Evolutionary conservation across 2,329 filamentous ascomycete genomes (phyloP), one percentile per base, ranked within the genome.

Genomic region (Ascochyta pisi): DNA sequence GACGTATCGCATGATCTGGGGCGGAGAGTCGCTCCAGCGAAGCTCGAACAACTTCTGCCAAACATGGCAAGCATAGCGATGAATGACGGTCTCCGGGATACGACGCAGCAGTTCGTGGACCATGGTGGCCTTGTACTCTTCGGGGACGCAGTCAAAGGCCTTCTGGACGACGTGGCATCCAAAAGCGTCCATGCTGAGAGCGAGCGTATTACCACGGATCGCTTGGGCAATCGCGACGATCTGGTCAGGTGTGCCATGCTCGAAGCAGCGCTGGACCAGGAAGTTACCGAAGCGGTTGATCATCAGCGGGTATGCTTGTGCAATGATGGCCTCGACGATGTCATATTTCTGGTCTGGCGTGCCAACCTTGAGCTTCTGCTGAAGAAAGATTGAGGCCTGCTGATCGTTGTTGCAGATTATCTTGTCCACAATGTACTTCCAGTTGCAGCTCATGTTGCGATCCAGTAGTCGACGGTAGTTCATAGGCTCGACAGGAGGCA

Each of bases 11-110:
- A 99, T 99, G 78, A 99, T 96, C 77, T 97, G 93, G 23, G 95
- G 95, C 38, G 95, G 95, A 35, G 92, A 91, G 68, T 93, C 90
- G 61, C 88, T 92, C 95, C 95, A 99, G 70, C 95, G 89, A 66
- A 99, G 86, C 77, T 99, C 95, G 75, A 99, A 99, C 26, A 99
- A 86, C 82, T 99, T 99, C 81, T 99, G 95, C 95, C 95, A 99
- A 61, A 99, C 95, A 76, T 99, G 95, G 71, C 95, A 99, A 56
- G 95, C 95, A 78, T 99, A 99, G 65, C 96, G 90, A 78, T 99
- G 96, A 72, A 99, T 95, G 62, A 99, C 93, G 2, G 95, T 99
- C 78, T 99, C 94, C 0, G 94, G 95, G 62, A 99, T 99, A 51
- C 92, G 89, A 59, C 92, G 91, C 54, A 99, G 86, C 24, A 99